Evolutionary conservation across 768 basidiomycete species (phyloP), one percentile per base, ranked within the genome.

Genomic region (Trametes cingulata): DNA sequence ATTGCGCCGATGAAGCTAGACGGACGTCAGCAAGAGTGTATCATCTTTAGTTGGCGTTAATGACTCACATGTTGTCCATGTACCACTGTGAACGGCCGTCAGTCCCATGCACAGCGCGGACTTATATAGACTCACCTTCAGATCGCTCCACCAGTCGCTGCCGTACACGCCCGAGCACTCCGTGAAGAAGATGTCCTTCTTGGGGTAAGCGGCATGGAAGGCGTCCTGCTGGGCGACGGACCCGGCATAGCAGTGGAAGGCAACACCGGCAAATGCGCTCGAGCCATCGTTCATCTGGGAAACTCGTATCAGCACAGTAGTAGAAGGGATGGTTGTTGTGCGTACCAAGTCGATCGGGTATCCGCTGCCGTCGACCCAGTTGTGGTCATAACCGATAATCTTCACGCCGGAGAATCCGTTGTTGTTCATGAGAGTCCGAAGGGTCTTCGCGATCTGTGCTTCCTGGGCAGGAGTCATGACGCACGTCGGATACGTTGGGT

Each of bases 71-170:
- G 65, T 86, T 86, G 60, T 85, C 79, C 80, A 87, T 83, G 61
- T 86, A 84, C 86, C 86, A 88, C 85, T 86, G 56, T 40, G 39
- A 22, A 39, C 33, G 15, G 36, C 43, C 37, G 49, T 50, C 46
- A 52, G 52, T 29, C n/a, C n/a, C 13, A 37, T n/a, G 40, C 20
- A 33, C 17, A 25, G 53, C 9, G 27, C 7, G 25, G 50, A 22
- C 17, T 8, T 19, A 53, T 33, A 15, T 10, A 41, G 1, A 17
- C 72, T 6, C 61, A 85, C 88, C 80, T 91, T 91, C 72, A 91
- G 85, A 65, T 91, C 88, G 48, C 74, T 76, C 90, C 90, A 92
- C 89, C 88, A 91, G 68, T 90, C 86, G 9, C 81, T 80, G 14
- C 87, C 85, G 55, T 81, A 71, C 0, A 79, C 83, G 6, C 90